These are phyloP conservation scores for Cercospora sp. DNA, from an alignment of 2,329 filamentous ascomycete species.

Conservation along the genomic window DNA sequence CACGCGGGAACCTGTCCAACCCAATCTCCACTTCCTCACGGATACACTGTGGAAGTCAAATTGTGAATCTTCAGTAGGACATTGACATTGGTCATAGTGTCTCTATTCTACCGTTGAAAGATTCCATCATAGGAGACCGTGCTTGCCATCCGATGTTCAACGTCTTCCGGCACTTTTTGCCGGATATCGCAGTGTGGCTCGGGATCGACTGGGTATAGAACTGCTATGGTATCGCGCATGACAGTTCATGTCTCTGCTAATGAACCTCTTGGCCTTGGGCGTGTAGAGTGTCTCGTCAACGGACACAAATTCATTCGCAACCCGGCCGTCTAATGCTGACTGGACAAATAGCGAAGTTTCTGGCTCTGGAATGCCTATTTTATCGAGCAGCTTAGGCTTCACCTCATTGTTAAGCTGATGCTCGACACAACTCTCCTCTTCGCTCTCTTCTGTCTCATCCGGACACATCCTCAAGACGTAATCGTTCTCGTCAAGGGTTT, in stretches of 20 bases:
- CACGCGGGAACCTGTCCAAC: not conserved
- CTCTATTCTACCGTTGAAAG: not conserved
- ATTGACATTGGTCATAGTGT: not conserved
- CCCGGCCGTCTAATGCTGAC: no score
- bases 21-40: not conserved
- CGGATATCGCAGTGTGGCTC: not conserved
- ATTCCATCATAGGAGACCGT: not conserved
- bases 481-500: no score
- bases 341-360: no score
- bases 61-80: not conserved
- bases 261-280: no score
- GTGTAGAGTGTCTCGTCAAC: no score
- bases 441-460: not conserved
- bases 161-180: not conserved
- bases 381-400: not conserved
- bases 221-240: not conserved
- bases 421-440: not conserved
- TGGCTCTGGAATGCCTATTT: no score
- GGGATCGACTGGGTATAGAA: not conserved
- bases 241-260: not conserved
- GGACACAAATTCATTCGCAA: no score
- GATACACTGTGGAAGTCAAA: not conserved
- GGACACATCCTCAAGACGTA: not conserved
- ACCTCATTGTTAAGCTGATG: not conserved
- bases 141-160: not conserved